Conservation (phyloP, 768 basidiomycete species). For the Cantharellus cinnabarinus region DNA sequence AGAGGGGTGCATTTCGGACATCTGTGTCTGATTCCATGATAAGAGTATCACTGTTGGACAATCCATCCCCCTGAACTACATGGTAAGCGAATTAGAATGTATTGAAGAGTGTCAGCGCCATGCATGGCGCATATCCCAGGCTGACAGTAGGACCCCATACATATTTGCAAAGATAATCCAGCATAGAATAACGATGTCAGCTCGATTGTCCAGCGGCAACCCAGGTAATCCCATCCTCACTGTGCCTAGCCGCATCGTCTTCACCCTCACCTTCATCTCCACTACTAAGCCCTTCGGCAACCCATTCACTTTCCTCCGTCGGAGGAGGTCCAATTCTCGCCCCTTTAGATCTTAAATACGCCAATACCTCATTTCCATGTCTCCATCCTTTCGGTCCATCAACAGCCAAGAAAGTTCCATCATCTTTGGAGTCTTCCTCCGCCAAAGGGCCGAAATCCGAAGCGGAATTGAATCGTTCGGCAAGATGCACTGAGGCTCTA, state of each 20-base stretch:
- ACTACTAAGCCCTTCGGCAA: slow-evolving; percentile 12
- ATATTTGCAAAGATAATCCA: too few relatives aligned
- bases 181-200: too few relatives aligned
- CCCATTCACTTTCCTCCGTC: not conserved
- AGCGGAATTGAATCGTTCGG: slow-evolving; percentile 6
- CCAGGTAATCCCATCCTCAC: not conserved
- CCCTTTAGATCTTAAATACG: not conserved
- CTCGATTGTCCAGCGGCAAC: not conserved
- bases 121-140: too few relatives aligned
- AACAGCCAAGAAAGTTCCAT: not conserved
- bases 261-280: slow-evolving; percentile 11
- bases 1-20: too few relatives aligned
- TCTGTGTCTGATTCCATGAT: too few relatives aligned
- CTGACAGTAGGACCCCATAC: too few relatives aligned
- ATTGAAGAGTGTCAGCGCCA: too few relatives aligned
- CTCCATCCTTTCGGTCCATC: not conserved
- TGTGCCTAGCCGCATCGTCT: slow-evolving; percentile 6
- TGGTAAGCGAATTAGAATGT: too few relatives aligned
- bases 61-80: too few relatives aligned
- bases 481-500: slow-evolving; percentile 30
- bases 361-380: not conserved
- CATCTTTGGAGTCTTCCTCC: not conserved
- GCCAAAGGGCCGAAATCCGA: not conserved
- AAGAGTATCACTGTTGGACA: too few relatives aligned
- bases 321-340: not conserved